Base-by-base conservation (phyloP, 768 basidiomycete species). In the Hygrophoropsis aurantiaca region DNA sequence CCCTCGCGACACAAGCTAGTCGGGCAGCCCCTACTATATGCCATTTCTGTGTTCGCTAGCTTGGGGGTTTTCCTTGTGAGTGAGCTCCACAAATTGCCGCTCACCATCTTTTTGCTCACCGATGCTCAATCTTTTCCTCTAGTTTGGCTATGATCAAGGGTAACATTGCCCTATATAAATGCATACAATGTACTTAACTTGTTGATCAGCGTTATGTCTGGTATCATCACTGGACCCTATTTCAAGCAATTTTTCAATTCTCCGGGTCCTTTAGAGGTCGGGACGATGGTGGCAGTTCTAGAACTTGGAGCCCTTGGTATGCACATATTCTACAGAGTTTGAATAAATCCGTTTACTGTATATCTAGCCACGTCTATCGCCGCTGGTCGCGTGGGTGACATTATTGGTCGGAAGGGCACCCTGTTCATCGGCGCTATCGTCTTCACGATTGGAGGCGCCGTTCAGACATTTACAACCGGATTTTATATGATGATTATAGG, bases 201-300 rank as follows among this genome's bases (percentile, higher is more conserved):
- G 30, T 7, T 25, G 20, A 18, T 18, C 59, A 90, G 90, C 50
- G 89, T 91, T 63, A 91, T 91, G 85, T 87, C 85, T 53, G 93
- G 93, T 23, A 84, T 97, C 54, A 94, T 97, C 66, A 97, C 86
- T 21, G 87, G 87, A 0, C 86, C 86, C 18, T 78, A 90, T 65
- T 91, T 92, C 68, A 80, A 74, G 54, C 79, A 83, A 44, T 94
- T 80, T 69, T 94, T 97, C 73, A 71, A 88, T 50, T 77, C 83
- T 16, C 94, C 92, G 15, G 77, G 78, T 13, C 74, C 86, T 0
- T 68, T 87, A 41, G 80, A 87, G 58, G 66, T 93, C 19, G 94
- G 92, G n/a, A 91, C 90, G 16, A 93, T 97, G 87, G 93, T 97
- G 33, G 90, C 94, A n/a, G 85, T 94, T 5, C 72, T 95, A 26